Percentiles rank a stretch among this genome's conserved stretches.
Conservation (phyloP, 148 eudicot genomes). For the Chenopodium suecicum region DNA sequence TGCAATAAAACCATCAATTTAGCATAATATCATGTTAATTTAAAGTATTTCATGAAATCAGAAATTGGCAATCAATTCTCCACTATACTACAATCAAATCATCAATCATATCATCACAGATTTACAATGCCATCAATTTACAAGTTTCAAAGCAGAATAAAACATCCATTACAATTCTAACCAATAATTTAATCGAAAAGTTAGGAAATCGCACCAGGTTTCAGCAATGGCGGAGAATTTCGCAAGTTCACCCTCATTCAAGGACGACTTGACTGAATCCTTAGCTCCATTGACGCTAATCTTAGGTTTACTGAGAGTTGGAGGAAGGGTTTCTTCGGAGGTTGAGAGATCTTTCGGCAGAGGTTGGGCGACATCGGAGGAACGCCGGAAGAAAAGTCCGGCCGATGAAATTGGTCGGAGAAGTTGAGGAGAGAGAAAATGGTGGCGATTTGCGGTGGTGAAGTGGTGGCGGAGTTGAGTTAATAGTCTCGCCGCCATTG, state of each 20-base stretch:
- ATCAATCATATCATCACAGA: neutral
- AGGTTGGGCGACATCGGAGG: constrained; percentile 31
- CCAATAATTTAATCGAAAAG: too few species aligned
- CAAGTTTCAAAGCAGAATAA: too few species aligned
- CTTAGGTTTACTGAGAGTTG: neutral
- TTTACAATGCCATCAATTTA: too few species aligned
- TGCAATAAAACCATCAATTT: neutral
- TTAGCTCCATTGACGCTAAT: constrained; percentile 10
- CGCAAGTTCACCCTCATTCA: constrained; percentile 56
- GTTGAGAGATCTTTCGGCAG: constrained; percentile 22
- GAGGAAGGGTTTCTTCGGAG: constrained; percentile 12
- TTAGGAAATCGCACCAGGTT: constrained; percentile 48
- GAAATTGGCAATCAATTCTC: neutral
- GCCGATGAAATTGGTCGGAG: constrained; percentile 14
- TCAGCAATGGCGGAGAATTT: constrained; percentile 82
- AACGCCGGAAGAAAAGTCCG: constrained; percentile 18
- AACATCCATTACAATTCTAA: neutral
- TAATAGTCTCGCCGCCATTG: constrained; percentile 27
- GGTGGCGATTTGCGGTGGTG: neutral
- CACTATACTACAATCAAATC: neutral
- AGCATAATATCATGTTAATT: neutral
- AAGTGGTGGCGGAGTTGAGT: constrained; percentile 3
- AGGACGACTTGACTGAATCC: constrained; percentile 46
- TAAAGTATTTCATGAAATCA: neutral
- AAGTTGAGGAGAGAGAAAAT: constrained; percentile 8